Evolutionary conservation across 2,329 filamentous ascomycete species (phyloP).

Genomic region (Diaporthe sp.): DNA sequence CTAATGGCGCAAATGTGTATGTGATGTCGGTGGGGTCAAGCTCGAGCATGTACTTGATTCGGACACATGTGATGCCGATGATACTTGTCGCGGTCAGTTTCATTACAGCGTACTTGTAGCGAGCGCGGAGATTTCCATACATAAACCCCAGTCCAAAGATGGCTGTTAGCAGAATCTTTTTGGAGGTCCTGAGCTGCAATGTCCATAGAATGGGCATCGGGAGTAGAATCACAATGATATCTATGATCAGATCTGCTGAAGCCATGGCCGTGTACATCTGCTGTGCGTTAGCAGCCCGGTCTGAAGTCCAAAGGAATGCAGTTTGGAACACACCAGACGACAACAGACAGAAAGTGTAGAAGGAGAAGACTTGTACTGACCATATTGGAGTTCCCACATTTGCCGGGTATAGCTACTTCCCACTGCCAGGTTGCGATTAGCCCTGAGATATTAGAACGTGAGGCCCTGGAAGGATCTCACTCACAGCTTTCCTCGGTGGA

Average conservation of each 20-base stretch:
- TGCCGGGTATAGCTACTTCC: background rate
- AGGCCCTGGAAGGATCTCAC: background rate
- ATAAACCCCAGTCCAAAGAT: constrained; percentile 12
- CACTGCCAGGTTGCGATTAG: background rate
- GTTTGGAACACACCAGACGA: background rate
- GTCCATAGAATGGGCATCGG: constrained; percentile 21
- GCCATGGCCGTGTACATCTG: constrained; percentile 30
- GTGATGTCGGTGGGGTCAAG: constrained; percentile 15
- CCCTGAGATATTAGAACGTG: background rate
- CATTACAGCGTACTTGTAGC: background rate
- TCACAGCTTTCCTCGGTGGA: constrained; percentile 18
- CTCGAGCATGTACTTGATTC: constrained; percentile 23
- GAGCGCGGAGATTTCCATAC: background rate
- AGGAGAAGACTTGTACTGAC: background rate
- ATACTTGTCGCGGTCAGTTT: background rate
- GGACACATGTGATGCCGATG: constrained; percentile 14
- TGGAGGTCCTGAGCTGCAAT: constrained; percentile 8
- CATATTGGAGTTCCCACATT: constrained; percentile 25
- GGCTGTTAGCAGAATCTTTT: constrained; percentile 10
- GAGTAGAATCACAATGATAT: constrained; percentile 23
- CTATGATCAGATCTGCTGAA: constrained; percentile 25
- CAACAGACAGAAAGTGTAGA: too few species aligned
- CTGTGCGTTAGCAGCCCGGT: background rate
- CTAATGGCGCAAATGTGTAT: constrained; percentile 9
- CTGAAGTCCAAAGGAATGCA: background rate